phyloP scores from a whole-genome alignment of 495 filamentous ascomycete species.

The Rostrohypoxylon terebratum region DNA sequence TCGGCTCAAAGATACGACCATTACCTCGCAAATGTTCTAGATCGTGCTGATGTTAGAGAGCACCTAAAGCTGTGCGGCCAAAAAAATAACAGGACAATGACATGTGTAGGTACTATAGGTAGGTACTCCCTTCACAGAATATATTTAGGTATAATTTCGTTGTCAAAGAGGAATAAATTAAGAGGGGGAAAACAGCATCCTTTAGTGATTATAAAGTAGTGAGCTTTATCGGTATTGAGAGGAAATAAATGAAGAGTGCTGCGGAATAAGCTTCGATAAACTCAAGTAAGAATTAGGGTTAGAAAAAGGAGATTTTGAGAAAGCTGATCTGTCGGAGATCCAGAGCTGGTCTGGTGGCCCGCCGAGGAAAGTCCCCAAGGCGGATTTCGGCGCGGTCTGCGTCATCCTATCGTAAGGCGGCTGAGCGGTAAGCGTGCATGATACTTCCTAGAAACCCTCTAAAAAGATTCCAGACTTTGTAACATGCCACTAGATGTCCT shows the following conservation, averaged over 20 bases:
- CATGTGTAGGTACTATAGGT: background rate
- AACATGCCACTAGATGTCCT: slow-evolving; percentile 4
- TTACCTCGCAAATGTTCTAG: background rate
- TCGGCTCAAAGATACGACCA: background rate
- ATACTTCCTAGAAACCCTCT: background rate
- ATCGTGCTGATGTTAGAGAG: background rate
- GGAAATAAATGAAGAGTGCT: background rate
- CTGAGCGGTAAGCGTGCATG: background rate
- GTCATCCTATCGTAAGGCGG: slow-evolving; percentile 23
- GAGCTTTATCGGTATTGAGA: background rate
- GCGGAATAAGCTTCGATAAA: background rate
- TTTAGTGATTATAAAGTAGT: background rate
- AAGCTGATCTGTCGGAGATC: background rate
- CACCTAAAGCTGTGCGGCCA: background rate
- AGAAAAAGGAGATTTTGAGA: slow-evolving; percentile 9
- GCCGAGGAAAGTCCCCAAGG: slow-evolving; percentile 37
- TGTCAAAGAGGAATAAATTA: background rate
- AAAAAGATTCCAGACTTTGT: slow-evolving; percentile 1
- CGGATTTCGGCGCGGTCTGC: slow-evolving; percentile 39
- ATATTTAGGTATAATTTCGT: background rate
- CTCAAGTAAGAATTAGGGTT: slow-evolving; percentile 18
- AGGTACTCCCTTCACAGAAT: background rate
- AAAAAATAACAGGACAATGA: background rate
- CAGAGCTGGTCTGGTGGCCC: slow-evolving; percentile 40
- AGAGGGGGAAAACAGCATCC: background rate